Conservation (phyloP, 2,329 filamentous ascomycete species). For the Talaromyces marneffei region DNA sequence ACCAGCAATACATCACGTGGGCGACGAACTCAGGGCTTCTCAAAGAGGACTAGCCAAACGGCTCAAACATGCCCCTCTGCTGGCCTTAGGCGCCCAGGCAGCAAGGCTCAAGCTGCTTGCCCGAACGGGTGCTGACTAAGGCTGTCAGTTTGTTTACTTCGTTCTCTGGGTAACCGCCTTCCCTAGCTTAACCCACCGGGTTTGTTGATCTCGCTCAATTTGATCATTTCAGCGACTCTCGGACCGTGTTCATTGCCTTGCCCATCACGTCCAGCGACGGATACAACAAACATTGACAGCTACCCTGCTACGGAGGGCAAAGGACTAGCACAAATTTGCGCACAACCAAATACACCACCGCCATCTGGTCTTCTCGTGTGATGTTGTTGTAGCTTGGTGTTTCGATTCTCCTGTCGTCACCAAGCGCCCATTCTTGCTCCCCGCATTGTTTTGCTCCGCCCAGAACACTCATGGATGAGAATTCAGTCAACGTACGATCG, state of each 20-base stretch:
- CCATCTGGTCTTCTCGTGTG: neutral
- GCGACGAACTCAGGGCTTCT: neutral
- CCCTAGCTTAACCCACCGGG: neutral
- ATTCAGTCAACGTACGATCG: conserved; percentile 10
- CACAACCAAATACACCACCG: neutral
- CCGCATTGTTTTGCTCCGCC: neutral
- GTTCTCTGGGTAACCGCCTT: conserved; percentile 14
- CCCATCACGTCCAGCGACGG: neutral
- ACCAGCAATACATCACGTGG: neutral
- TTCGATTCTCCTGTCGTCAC: neutral
- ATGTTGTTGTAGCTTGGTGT: neutral
- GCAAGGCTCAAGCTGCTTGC: neutral
- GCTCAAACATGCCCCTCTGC: neutral
- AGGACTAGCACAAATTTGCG: neutral
- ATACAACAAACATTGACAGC: neutral
- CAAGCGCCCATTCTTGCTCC: neutral
- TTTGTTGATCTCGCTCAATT: neutral
- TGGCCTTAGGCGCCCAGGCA: conserved; percentile 3
- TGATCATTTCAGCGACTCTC: neutral
- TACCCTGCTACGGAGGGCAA: neutral
- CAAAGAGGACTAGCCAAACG: conserved; percentile 4
- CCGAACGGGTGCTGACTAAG: conserved; percentile 10
- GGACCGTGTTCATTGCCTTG: neutral
- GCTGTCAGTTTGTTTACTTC: conserved; percentile 10
- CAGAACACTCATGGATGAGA: conserved; percentile 14